Evolutionary conservation across 176 grass and related monocot species (phyloP).

Genomic region (Eragrostis curvula): DNA sequence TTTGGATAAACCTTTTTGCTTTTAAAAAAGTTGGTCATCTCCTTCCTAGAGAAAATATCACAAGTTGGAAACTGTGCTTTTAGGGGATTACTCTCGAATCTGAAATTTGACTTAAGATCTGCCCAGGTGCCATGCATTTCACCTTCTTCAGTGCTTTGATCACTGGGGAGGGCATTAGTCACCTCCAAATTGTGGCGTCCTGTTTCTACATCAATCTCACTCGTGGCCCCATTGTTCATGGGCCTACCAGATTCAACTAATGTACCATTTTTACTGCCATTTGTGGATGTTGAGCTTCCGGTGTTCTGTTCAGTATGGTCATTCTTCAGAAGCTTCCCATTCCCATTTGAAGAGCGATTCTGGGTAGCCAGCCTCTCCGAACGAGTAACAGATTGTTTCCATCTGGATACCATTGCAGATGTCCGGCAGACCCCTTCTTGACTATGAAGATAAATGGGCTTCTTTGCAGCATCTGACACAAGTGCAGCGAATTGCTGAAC

Average conservation of each 20-base stretch:
- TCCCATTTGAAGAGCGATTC: slow-evolving; percentile 43
- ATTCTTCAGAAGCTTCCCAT: slow-evolving; percentile 59
- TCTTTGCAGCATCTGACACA: slow-evolving; percentile 66
- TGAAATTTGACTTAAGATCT: slow-evolving; percentile 56
- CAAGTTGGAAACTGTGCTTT: slow-evolving; percentile 90
- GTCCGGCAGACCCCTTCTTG: slow-evolving; percentile 85
- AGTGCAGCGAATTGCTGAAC: slow-evolving; percentile 77
- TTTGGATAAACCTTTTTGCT: slow-evolving; percentile 79
- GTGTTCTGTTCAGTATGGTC: slow-evolving; percentile 33
- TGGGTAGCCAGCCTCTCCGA: slow-evolving; percentile 51
- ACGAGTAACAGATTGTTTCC: slow-evolving; percentile 82
- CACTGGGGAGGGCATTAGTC: slow-evolving; percentile 46
- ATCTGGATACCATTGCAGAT: slow-evolving; percentile 97
- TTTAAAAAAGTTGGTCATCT: slow-evolving; percentile 83
- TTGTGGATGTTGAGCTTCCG: slow-evolving; percentile 26
- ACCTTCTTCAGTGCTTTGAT: slow-evolving; percentile 43
- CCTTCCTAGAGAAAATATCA: slow-evolving; percentile 84
- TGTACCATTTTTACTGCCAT: slow-evolving; percentile 43
- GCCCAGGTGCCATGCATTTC: slow-evolving; percentile 35
- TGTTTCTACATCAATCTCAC: slow-evolving; percentile 47
- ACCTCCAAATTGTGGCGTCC: slow-evolving; percentile 52
- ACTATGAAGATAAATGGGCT: slow-evolving; percentile 92
- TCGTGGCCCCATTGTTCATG: slow-evolving; percentile 29
- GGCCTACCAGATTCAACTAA: slow-evolving; percentile 41
- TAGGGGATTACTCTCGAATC: slow-evolving; percentile 61